Base-by-base conservation (phyloP, 768 basidiomycete species). In the Termitomyces sp. region DNA sequence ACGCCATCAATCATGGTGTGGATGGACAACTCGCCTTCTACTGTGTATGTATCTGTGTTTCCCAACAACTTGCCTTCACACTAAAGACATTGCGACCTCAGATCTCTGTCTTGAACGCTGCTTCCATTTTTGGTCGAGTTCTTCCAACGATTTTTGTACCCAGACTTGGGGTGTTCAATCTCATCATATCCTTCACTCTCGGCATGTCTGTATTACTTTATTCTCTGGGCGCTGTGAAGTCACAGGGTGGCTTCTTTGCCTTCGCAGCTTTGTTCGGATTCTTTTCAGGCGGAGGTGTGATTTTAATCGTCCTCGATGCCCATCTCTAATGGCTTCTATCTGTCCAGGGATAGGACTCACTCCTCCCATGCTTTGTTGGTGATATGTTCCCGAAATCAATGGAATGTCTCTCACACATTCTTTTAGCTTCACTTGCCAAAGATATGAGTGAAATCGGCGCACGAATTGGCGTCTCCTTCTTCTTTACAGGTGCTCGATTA, bases 21-120 rank as follows among this genome's bases (percentile, higher is more conserved):
- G 63, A 72, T 35, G 44, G 61, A 5, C 65, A 62, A 2, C 68
- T 82, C 9, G 75, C 81, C 4, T 81, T 81, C 58, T 82, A 82
- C 58, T 33, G 21, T 21, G 47, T 70, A 74, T 7, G 80, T 80
- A 47, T 42, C n/a, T 28, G 12, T 2, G n/a, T 3, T 48, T 7
- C 7, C 23, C 23, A 23, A 23, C 6, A 4, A 3, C 30, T 33
- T 19, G 19, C 47, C 17, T 5, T 12, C 1, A 3, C 8, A 15
- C 30, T 48, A 5, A 31, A 4, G 30, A n/a, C 11, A 23, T 19
- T 10, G 30, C 48, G 4, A 11, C 19, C 42, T 23, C 23, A 83
- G 77, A 53, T 84, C 8, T 73, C 81, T 0, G 74, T 86, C 30
- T 60, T 85, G 23, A 86, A 84, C 53, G 82, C 73, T 5, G 74